phyloP scores from a whole-genome alignment of 2,329 filamentous ascomycete genomes.

The Stemphylium beticola region DNA sequence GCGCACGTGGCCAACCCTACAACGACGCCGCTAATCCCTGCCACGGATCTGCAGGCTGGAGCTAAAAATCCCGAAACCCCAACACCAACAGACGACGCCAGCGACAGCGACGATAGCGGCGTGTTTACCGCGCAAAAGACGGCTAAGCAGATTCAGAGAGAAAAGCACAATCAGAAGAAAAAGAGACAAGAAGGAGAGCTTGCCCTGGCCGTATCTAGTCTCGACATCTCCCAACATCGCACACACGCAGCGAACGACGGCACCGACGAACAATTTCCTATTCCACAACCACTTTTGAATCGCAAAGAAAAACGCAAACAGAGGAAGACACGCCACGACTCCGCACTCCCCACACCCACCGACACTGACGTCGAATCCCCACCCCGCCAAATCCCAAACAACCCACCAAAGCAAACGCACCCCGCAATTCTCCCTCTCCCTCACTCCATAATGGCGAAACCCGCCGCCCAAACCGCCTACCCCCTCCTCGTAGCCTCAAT shows the following conservation, averaged over 20 bases:
- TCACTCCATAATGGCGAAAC: constrained; percentile 25
- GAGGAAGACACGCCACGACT: constrained; percentile 23
- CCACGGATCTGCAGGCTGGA: constrained; percentile 21
- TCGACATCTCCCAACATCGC: background rate
- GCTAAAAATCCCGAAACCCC: constrained; percentile 26
- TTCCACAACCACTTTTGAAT: constrained; percentile 9
- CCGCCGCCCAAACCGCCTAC: constrained; percentile 34
- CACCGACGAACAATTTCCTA: constrained; percentile 1
- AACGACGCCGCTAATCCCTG: constrained; percentile 25
- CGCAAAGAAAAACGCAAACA: constrained; percentile 36
- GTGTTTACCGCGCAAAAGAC: constrained; percentile 11
- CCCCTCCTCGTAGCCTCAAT: constrained; percentile 81
- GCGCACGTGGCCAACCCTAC: constrained; percentile 41
- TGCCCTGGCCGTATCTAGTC: background rate
- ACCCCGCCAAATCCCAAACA: constrained; percentile 21
- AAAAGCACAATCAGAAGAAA: constrained; percentile 20
- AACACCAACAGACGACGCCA: constrained; percentile 8
- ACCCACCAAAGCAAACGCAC: constrained; percentile 15
- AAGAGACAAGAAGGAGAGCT: constrained; percentile 1
- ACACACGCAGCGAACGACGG: background rate
- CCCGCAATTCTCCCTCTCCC: constrained; percentile 5
- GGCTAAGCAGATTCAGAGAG: constrained; percentile 33
- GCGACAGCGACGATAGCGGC: constrained; percentile 9
- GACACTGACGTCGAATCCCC: constrained; percentile 26
- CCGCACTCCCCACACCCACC: constrained; percentile 21